phyloP scores from a whole-genome alignment of 2,329 filamentous ascomycete species.

The Fusarium sp. region DNA sequence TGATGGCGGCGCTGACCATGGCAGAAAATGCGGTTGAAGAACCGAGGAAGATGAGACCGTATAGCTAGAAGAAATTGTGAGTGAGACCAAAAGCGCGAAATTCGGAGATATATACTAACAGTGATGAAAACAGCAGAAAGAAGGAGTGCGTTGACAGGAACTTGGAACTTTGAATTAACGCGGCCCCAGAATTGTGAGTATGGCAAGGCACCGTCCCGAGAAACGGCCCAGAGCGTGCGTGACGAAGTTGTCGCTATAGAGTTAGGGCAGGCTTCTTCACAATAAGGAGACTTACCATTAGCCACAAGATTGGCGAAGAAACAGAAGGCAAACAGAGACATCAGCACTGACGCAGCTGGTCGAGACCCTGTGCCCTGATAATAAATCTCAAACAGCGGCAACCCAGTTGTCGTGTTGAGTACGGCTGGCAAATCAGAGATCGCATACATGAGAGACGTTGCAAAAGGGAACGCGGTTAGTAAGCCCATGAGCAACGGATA shows the following conservation, averaged over 20 bases:
- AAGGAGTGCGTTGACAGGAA: constrained; percentile 42
- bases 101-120: background rate
- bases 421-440: constrained; percentile 29
- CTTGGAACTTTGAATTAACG: constrained; percentile 34
- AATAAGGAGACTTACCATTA: background rate
- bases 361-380: constrained; percentile 31
- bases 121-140: constrained; percentile 29
- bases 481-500: constrained; percentile 35
- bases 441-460: constrained; percentile 22
- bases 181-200: constrained; percentile 40
- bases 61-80: constrained; percentile 14
- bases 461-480: constrained; percentile 37
- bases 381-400: constrained; percentile 39
- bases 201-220: constrained; percentile 42
- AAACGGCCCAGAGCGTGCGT: constrained; percentile 37
- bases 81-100: accelerated
- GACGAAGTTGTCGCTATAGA: constrained; percentile 27
- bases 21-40: constrained; percentile 44
- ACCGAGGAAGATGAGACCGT: constrained; percentile 46
- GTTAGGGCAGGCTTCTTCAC: accelerated
- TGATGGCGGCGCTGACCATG: constrained; percentile 43
- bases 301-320: constrained; percentile 36
- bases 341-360: constrained; percentile 20
- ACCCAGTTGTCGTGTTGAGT: constrained; percentile 16
- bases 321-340: constrained; percentile 37